Base-by-base conservation (phyloP, 495 filamentous ascomycete genomes). In the Penicillium steckii region DNA sequence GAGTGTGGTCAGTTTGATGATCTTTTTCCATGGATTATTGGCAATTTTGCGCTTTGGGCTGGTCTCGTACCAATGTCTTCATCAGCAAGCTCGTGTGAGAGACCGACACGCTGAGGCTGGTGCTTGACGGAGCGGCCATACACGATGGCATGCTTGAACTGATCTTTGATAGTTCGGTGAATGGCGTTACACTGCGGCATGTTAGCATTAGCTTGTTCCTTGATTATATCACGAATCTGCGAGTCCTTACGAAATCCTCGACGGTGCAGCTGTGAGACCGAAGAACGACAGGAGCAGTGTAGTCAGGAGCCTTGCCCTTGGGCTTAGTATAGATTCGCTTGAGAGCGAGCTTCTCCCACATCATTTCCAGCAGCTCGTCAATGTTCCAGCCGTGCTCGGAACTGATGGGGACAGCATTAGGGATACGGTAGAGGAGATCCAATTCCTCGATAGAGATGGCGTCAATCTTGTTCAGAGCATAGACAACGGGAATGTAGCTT, bases 381-480 rank as follows among this genome's bases (percentile, higher is more conserved):
- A 98, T 77, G 68, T 98, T 98, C 94, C 94, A 98, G 30, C 93
- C 95, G 71, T 97, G 91, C 70, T 97, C 94, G 44, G 93, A 91
- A 67, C 90, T 96, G 72, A 98, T 97, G 13, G 94, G 94, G 52
- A 90, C 91, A 27, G 94, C 90, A 70, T 97, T 94, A 32, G 94
- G 94, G 56, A 98, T 98, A 41, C 94, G 84, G 70, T 98, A 98
- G 23, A 98, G 76, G 43, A 98, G 76, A 70, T 98, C 94, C 54
- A 98, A 77, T 68, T 98, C 94, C 70, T 98, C 92, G 62, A 98
- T 97, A 35, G 90, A 90, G 62, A 98, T 97, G 33, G 92, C 85
- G 71, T 98, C 94, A 57, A 98, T 98, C 78, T 98, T 98, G 80
- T 98, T 98, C 67, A 98, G 79, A 4, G 95, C 93, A 77, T 98